A percentile compares a stretch with the other conserved stretches of the same genome.
These are phyloP conservation scores for Xanthoparmelia taractica DNA, from an alignment of 495 filamentous ascomycete species.

Conservation along the genomic window DNA sequence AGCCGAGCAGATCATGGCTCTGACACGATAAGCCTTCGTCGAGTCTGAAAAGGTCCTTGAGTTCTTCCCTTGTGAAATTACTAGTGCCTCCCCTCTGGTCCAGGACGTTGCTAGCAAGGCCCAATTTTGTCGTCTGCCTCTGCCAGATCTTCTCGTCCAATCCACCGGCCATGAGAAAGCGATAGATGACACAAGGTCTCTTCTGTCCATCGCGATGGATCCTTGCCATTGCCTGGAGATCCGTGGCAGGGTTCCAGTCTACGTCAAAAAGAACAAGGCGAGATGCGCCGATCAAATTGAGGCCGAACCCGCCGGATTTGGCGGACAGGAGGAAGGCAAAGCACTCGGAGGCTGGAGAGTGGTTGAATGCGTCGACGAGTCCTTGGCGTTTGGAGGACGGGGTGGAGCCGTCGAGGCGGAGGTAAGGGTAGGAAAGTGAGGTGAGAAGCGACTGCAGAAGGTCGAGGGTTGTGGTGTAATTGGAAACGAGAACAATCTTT, in stretches of 20 bases:
- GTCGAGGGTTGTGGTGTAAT: slow-evolving; percentile 72
- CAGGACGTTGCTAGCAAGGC: slow-evolving; percentile 60
- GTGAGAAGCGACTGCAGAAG: slow-evolving; percentile 58
- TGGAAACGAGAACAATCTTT: slow-evolving; percentile 75
- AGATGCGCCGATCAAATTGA: slow-evolving; percentile 73
- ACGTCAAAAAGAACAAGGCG: slow-evolving; percentile 71
- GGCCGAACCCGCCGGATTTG: slow-evolving; percentile 65
- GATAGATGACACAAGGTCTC: slow-evolving; percentile 62
- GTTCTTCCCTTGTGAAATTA: slow-evolving; percentile 60
- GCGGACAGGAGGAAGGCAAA: slow-evolving; percentile 78
- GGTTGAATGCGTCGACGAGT: slow-evolving; percentile 73
- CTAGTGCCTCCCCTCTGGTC: slow-evolving; percentile 50
- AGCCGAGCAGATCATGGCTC: slow-evolving; percentile 66
- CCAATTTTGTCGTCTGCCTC: slow-evolving; percentile 69
- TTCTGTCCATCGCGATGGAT: slow-evolving; percentile 77
- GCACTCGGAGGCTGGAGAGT: slow-evolving; percentile 42
- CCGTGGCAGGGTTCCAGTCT: slow-evolving; percentile 79
- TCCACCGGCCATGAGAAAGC: slow-evolving; percentile 62
- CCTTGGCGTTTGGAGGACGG: slow-evolving; percentile 61
- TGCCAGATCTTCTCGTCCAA: slow-evolving; percentile 83
- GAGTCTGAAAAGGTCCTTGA: slow-evolving; percentile 64
- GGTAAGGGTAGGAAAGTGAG: slow-evolving; percentile 55
- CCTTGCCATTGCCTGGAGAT: slow-evolving; percentile 78
- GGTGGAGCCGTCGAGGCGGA: slow-evolving; percentile 68
- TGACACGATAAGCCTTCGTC: slow-evolving; percentile 51